These are phyloP conservation scores for Pneumocystis canis DNA, from an alignment of 1,139 yeast genomes.

Conservation along the genomic window DNA sequence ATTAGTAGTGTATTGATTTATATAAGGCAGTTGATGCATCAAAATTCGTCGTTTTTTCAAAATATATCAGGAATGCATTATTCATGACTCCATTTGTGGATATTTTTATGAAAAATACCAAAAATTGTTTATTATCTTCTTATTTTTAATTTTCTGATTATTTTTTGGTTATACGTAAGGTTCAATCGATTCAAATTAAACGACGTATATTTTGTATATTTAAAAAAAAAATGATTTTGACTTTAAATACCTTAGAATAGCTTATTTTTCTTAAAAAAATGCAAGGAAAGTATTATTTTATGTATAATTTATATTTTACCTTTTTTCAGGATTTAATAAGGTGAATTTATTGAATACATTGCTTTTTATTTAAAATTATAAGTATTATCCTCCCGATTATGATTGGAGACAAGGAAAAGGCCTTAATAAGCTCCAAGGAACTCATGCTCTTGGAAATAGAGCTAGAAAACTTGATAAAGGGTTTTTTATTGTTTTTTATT, in stretches of 20 bases:
- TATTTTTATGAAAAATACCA: too few relatives aligned
- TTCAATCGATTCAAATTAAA: too few relatives aligned
- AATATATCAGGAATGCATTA: neutral
- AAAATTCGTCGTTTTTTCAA: neutral
- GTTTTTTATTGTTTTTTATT: constrained; percentile 5
- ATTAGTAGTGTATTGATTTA: neutral
- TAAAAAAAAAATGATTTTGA: neutral
- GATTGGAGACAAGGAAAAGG: constrained; percentile 20
- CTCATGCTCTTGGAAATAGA: constrained; percentile 19
- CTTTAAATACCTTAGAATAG: neutral
- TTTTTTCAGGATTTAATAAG: neutral
- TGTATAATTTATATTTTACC: neutral
- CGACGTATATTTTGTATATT: too few relatives aligned
- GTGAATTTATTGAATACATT: neutral
- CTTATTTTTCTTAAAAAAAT: neutral
- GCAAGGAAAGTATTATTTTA: neutral
- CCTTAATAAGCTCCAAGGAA: constrained; percentile 23
- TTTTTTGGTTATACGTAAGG: too few relatives aligned
- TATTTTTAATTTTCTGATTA: too few relatives aligned
- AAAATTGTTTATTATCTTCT: too few relatives aligned
- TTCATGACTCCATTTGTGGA: too few relatives aligned
- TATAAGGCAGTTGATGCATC: neutral
- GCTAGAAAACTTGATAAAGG: constrained; percentile 21
- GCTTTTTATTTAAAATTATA: neutral
- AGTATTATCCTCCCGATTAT: constrained; percentile 26